Evolutionary conservation across 148 eudicot species (phyloP).

Genomic region (Silene uniflora): DNA sequence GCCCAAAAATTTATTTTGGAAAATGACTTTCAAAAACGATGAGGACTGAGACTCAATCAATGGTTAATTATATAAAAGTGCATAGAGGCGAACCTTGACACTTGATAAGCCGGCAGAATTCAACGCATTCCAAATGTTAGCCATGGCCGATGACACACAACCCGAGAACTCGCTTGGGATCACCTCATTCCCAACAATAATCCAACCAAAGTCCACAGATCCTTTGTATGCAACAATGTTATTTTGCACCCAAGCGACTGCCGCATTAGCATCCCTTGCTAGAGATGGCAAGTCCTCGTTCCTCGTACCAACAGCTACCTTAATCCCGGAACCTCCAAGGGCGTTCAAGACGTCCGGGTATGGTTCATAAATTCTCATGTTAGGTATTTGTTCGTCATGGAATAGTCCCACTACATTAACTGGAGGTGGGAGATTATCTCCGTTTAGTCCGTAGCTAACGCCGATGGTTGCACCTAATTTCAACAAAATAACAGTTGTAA

Average conservation of each 20-base stretch:
- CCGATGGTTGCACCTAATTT: conserved; percentile 25
- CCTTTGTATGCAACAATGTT: conserved; percentile 11
- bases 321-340: conserved; percentile 13
- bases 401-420: conserved; percentile 6
- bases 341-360: conserved; percentile 9
- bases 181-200: conserved; percentile 25
- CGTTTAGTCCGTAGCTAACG: conserved; percentile 19
- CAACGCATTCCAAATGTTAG: conserved; percentile 10
- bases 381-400: not conserved
- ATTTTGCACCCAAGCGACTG: conserved; percentile 15
- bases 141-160: conserved; percentile 19
- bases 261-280: not conserved
- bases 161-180: not conserved
- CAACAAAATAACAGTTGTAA: too few relatives aligned
- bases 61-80: too few relatives aligned
- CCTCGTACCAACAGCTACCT: conserved; percentile 12
- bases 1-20: too few relatives aligned
- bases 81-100: not conserved
- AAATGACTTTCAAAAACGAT: too few relatives aligned
- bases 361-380: conserved; percentile 20
- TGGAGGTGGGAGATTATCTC: conserved; percentile 27
- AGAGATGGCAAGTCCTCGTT: conserved; percentile 11
- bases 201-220: conserved; percentile 13
- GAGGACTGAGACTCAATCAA: too few relatives aligned
- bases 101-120: not conserved